Conservation (phyloP, 805 yeast genomes). For the Komagataella pseudopastoris region DNA sequence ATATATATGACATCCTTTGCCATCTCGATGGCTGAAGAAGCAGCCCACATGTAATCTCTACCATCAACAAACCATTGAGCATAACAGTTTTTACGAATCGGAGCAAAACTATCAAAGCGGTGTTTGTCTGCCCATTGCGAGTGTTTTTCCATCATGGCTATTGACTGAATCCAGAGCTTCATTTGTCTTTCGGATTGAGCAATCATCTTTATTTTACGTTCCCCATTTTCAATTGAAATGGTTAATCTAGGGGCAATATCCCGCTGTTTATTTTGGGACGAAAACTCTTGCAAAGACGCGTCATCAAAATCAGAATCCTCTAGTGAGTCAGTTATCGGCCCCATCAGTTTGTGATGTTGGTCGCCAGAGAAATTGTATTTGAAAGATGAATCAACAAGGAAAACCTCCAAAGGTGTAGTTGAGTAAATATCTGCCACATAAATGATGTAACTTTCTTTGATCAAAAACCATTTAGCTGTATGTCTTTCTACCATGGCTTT, state of each 20-base stretch:
- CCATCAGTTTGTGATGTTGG: not conserved
- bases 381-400: conserved; percentile 72
- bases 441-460: conserved; percentile 73
- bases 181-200: conserved; percentile 55
- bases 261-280: conserved; percentile 6
- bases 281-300: conserved; percentile 10
- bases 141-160: conserved; percentile 51
- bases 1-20: conserved; percentile 89
- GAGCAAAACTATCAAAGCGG: conserved; percentile 87
- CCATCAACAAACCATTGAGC: conserved; percentile 95
- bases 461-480: conserved; percentile 82
- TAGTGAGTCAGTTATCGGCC: not conserved
- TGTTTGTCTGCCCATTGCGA: conserved; percentile 64
- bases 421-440: conserved; percentile 79
- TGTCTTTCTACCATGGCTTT: conserved; percentile 85
- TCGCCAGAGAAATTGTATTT: conserved; percentile 34
- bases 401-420: conserved; percentile 84
- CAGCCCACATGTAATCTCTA: conserved; percentile 94
- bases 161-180: conserved; percentile 63
- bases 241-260: conserved; percentile 31
- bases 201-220: conserved; percentile 61
- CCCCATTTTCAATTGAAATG: conserved; percentile 55
- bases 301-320: conserved; percentile 21
- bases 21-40: conserved; percentile 81
- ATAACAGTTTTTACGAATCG: conserved; percentile 69